These are phyloP conservation scores for Candida tallmaniae DNA, from an alignment of 805 yeast species.

Conservation along the genomic window DNA sequence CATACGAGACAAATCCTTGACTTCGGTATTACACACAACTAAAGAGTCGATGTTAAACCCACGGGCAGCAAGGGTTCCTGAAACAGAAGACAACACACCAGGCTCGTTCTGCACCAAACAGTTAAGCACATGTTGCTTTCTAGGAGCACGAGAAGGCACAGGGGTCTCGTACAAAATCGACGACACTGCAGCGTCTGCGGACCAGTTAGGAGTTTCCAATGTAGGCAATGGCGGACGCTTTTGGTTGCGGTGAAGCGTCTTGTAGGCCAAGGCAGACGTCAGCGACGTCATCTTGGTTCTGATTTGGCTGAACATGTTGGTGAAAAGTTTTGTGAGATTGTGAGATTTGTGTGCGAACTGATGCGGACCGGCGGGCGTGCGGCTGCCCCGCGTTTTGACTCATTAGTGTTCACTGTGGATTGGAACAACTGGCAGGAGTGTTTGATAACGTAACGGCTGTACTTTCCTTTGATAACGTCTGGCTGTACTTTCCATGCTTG, in stretches of 20 bases:
- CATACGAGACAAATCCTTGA: constrained; percentile 92
- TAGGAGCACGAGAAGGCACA: constrained; percentile 54
- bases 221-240: constrained; percentile 90
- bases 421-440: no score
- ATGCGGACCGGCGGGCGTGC: no score
- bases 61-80: constrained; percentile 95
- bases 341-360: neutral
- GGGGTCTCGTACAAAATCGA: constrained; percentile 93
- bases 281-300: constrained; percentile 47
- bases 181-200: constrained; percentile 94
- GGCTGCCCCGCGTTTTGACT: no score
- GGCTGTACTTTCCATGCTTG: no score
- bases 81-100: constrained; percentile 89
- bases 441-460: no score
- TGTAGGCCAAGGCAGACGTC: constrained; percentile 92
- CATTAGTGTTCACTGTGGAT: no score
- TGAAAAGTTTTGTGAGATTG: neutral
- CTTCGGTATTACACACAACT: constrained; percentile 96
- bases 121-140: constrained; percentile 85
- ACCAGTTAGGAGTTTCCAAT: constrained; percentile 89
- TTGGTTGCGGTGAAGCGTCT: constrained; percentile 81
- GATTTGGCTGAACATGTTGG: no score
- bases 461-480: no score
- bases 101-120: constrained; percentile 98
- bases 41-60: constrained; percentile 98